Evolutionary conservation across 225 moss, liverwort and hornwort genomes (phyloP).

Genomic region (Sphagnum tenellum): DNA sequence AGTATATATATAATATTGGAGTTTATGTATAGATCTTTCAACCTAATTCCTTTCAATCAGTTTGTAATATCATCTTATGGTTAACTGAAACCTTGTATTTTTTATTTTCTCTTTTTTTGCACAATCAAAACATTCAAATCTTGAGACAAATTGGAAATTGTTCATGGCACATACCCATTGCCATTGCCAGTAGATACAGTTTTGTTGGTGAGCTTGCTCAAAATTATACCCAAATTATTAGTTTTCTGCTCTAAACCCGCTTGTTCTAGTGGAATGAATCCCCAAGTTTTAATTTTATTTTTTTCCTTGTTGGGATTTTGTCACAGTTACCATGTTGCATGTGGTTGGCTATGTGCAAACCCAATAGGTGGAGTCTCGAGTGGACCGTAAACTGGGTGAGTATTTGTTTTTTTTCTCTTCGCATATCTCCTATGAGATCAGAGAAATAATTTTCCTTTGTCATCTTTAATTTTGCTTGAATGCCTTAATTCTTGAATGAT

Average conservation of each 20-base stretch:
- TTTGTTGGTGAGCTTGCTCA: not conserved
- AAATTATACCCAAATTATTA: not conserved
- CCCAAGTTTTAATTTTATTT: not conserved
- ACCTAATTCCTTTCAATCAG: not conserved
- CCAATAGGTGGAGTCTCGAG: constrained; percentile 16
- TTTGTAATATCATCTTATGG: not conserved
- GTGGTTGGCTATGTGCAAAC: constrained; percentile 51
- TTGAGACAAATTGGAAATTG: not conserved
- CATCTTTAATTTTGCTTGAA: not conserved
- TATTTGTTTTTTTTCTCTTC: not conserved
- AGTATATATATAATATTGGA: not conserved
- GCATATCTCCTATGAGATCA: not conserved
- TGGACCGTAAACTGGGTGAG: constrained; percentile 60
- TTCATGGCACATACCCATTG: not conserved
- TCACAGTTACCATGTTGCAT: constrained; percentile 56
- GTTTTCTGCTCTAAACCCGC: not conserved
- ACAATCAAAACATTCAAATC: no score
- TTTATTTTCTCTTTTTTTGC: no score
- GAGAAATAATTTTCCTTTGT: not conserved
- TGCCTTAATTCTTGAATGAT: not conserved
- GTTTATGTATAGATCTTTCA: not conserved
- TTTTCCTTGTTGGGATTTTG: not conserved
- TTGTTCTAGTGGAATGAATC: not conserved
- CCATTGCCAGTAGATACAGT: not conserved
- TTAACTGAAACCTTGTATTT: no score